phyloP scores from a whole-genome alignment of 306 rosid genomes.

The Lagenaria siceraria region DNA sequence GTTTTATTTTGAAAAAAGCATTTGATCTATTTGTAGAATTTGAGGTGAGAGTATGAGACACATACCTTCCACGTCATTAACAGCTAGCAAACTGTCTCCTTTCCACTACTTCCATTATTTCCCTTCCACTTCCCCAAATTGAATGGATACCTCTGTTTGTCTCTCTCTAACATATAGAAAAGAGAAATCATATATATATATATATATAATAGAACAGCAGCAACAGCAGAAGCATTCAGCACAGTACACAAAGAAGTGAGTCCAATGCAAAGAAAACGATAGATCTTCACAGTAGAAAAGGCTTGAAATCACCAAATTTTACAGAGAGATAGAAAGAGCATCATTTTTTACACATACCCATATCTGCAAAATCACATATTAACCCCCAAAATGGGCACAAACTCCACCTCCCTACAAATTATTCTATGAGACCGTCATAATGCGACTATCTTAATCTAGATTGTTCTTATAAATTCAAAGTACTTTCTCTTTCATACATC shows the following conservation, averaged over 20 bases:
- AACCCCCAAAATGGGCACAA: neutral
- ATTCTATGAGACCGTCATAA: neutral
- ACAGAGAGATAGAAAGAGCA: neutral
- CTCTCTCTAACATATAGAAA: neutral
- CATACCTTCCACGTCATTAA: conserved; percentile 28
- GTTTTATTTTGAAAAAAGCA: neutral
- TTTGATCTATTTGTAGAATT: neutral
- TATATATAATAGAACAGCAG: conserved; percentile 11
- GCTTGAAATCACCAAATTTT: neutral
- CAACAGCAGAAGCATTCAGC: conserved; percentile 4
- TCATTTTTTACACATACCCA: neutral
- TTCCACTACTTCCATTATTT: conserved; percentile 1
- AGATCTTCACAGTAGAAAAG: neutral
- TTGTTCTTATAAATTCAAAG: no score
- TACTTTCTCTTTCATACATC: no score
- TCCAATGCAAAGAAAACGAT: conserved; percentile 14
- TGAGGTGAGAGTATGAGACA: neutral
- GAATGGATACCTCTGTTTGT: conserved; percentile 1
- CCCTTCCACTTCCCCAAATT: neutral
- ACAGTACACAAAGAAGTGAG: conserved; percentile 15
- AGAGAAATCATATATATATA: neutral
- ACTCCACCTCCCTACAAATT: neutral
- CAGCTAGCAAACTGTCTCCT: conserved; percentile 27
- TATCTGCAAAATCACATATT: neutral
- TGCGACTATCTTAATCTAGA: no score